Base-by-base conservation (phyloP, 139 green algal species). In the Desmodesmus armatus region DNA sequence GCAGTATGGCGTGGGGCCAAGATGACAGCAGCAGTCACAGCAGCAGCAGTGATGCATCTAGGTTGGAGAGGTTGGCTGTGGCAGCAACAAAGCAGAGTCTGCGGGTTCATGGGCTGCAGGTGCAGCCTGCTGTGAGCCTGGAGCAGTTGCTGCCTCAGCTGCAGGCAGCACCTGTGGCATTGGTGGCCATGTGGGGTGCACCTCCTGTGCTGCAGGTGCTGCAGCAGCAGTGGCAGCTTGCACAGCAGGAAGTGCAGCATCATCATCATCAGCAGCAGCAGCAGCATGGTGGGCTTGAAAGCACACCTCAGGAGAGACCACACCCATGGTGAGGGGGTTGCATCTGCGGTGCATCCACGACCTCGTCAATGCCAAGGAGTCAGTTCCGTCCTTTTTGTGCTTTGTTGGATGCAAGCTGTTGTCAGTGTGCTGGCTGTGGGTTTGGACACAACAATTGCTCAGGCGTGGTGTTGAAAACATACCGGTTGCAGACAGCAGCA, bases 51-150 rank as follows among this genome's bases (percentile, higher is more conserved):
- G 75, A 55, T 6, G 13, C 82, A 60, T 70, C 90, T 17, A 41
- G 88, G 85, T 65, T 98, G 92, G 93, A 93, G 66, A 83, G 96
- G 1, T 87, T 99, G n/a, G 93, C 94, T 3, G 70, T 89, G 9
- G 91, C 96, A 19, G 96, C 94, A 25, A 94, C 85, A 37, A 98
- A 99, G 90, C 96, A 99, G 85, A 95, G 89, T 65, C 88, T 98
- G 31, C 82, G 96, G 23, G 70, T 85, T 1, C 92, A 96, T 69
- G 80, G 23, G 29, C 86, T 98, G 83, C 37, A 65, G 23, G 63
- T 97, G 37, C 35, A 69, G 19, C 44, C 88, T 35, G 90, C 90
- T 29, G 51, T 60, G 17, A 25, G 17, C 2, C 25, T 97, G 49
- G 11, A 77, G 29, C 79, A 89, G 23, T 43, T 89, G 77, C 60